Conservation (phyloP, 2,329 filamentous ascomycete genomes). For the Fusarium nodosum region DNA sequence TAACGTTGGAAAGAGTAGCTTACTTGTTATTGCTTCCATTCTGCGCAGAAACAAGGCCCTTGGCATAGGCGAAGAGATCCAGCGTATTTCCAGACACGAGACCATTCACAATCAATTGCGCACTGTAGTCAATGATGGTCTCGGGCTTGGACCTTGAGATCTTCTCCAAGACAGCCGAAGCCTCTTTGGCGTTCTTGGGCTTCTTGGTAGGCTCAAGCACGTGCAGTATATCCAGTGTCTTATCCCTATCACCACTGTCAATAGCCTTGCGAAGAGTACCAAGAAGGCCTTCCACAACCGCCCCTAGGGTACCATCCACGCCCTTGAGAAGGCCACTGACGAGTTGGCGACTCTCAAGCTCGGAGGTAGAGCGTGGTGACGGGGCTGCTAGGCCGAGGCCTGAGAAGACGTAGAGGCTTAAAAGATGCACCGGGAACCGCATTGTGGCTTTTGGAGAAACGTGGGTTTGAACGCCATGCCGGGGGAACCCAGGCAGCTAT, state of each 20-base stretch:
- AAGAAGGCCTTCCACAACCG: background rate
- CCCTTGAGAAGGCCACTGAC: conserved; percentile 2
- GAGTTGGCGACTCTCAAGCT: background rate
- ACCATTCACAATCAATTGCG: conserved; percentile 7
- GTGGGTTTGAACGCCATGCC: background rate
- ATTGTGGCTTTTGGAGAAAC: background rate
- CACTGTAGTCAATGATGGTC: conserved; percentile 9
- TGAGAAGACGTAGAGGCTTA: background rate
- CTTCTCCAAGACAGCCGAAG: background rate
- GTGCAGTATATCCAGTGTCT: background rate
- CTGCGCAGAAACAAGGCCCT: background rate
- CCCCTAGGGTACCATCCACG: background rate
- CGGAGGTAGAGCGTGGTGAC: background rate
- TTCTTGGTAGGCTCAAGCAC: conserved; percentile 2
- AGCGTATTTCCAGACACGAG: background rate
- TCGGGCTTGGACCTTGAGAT: background rate
- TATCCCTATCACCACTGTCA: background rate
- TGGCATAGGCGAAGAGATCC: conserved; percentile 5
- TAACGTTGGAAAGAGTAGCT: accelerated
- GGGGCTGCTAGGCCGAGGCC: background rate
- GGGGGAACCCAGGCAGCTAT: background rate
- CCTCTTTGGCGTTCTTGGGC: background rate
- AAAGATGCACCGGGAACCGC: background rate
- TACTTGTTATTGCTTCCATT: conserved; percentile 16
- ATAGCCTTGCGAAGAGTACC: background rate